A percentile compares a stretch with the other conserved stretches of the same genome.
These are phyloP conservation scores for Triglochin maritima DNA, from an alignment of 106 monocot genomes.

Conservation along the genomic window DNA sequence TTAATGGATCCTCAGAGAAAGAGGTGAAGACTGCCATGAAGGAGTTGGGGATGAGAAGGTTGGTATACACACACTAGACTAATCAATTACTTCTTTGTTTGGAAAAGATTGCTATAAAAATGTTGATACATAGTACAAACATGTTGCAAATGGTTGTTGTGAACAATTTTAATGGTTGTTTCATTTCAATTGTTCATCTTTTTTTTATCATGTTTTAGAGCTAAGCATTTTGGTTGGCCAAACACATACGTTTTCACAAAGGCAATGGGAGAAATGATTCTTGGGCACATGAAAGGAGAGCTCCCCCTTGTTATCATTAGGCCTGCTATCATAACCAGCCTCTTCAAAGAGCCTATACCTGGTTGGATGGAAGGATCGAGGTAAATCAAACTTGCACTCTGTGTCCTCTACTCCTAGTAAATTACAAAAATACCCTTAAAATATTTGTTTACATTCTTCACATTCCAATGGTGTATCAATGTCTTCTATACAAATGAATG, in stretches of 20 bases:
- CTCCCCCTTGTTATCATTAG: conserved; percentile 56
- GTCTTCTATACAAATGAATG: neutral
- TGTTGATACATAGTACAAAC: too few species aligned
- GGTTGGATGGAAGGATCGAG: conserved; percentile 82
- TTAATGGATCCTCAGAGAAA: conserved; percentile 5
- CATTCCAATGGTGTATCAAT: neutral
- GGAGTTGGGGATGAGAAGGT: conserved; percentile 55
- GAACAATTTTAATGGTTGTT: too few species aligned
- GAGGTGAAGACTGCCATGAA: conserved; percentile 36
- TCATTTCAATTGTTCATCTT: neutral
- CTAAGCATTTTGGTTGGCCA: conserved; percentile 63
- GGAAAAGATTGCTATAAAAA: too few species aligned
- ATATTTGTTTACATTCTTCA: too few species aligned
- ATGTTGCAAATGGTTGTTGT: too few species aligned
- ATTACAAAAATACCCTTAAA: too few species aligned
- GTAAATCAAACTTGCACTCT: conserved; percentile 8
- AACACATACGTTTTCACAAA: conserved; percentile 86
- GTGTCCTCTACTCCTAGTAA: neutral
- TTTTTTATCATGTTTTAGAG: conserved; percentile 14
- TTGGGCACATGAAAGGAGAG: conserved; percentile 40
- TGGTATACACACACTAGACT: neutral
- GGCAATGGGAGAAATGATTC: conserved; percentile 74
- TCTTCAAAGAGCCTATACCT: conserved; percentile 51
- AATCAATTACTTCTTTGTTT: neutral
- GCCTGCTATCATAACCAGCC: conserved; percentile 72